These are phyloP conservation scores for Silene noctiflora DNA, from an alignment of 179 eudicot species.

Conservation along the genomic window DNA sequence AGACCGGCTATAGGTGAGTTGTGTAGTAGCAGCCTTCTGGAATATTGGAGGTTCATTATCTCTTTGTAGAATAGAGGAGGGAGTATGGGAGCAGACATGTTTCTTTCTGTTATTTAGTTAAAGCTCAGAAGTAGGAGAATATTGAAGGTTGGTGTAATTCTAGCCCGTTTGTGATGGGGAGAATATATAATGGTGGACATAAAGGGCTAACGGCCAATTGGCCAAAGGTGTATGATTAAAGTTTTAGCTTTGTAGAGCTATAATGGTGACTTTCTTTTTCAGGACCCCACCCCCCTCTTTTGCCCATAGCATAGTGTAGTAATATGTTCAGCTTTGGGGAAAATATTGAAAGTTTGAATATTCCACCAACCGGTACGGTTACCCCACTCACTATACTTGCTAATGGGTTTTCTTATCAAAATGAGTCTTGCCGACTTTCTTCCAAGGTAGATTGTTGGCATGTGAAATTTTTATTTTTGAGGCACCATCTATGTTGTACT, in stretches of 20 bases:
- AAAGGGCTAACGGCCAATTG: slow-evolving; percentile 5
- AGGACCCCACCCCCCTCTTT: slow-evolving; percentile 1
- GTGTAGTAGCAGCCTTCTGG: slow-evolving; percentile 51
- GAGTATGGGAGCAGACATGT: slow-evolving; percentile 31
- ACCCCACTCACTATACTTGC: slow-evolving; percentile 26
- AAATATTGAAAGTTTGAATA: slow-evolving; percentile 21
- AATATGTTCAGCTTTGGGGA: slow-evolving; percentile 12
- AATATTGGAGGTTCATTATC: slow-evolving; percentile 36
- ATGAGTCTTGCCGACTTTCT: slow-evolving; percentile 35
- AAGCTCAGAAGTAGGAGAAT: neutral
- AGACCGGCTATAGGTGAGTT: slow-evolving; percentile 28
- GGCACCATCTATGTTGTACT: slow-evolving; percentile 17
- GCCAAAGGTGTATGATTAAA: slow-evolving; percentile 3
- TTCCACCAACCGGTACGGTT: slow-evolving; percentile 26
- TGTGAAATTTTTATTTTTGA: slow-evolving; percentile 20
- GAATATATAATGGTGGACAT: slow-evolving; percentile 23
- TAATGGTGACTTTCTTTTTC: slow-evolving; percentile 5
- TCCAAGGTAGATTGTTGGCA: slow-evolving; percentile 17
- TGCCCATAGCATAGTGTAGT: slow-evolving; percentile 21
- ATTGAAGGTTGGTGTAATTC: slow-evolving; percentile 15
- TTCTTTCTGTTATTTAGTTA: slow-evolving; percentile 6
- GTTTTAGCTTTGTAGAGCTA: slow-evolving; percentile 14
- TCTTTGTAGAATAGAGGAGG: slow-evolving; percentile 40
- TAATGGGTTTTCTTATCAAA: slow-evolving; percentile 30
- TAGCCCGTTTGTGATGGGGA: neutral